Evolutionary conservation across 2,329 filamentous ascomycete genomes (phyloP).

Genomic region (Pseudocercospora pini-densiflorae): DNA sequence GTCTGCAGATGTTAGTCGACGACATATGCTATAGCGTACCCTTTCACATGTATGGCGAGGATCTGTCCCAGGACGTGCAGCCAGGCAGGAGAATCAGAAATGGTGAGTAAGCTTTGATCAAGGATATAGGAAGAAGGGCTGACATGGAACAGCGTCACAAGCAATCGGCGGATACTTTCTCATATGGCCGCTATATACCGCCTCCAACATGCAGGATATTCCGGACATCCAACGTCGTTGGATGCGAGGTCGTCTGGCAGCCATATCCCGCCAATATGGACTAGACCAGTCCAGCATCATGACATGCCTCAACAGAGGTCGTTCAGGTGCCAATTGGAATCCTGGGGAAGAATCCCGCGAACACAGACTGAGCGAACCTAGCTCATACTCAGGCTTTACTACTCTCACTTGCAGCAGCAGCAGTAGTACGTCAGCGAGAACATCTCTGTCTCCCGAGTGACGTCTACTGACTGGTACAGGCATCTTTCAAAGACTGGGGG

Average conservation of each 20-base stretch:
- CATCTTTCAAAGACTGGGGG: too few relatives aligned
- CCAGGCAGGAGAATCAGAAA: neutral
- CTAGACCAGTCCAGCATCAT: constrained; percentile 10
- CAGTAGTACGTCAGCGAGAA: neutral
- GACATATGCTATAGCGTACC: constrained; percentile 19
- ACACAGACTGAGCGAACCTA: neutral
- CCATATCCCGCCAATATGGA: constrained; percentile 13
- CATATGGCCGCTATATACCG: constrained; percentile 16
- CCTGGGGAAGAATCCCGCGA: neutral
- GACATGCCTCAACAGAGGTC: constrained; percentile 5
- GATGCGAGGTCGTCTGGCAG: constrained; percentile 9
- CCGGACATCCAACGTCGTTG: constrained; percentile 14
- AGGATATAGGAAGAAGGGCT: neutral
- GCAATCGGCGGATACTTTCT: constrained; percentile 13
- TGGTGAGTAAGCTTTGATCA: neutral
- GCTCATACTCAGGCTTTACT: neutral
- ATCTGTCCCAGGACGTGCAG: neutral
- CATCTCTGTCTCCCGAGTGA: neutral
- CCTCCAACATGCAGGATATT: constrained; percentile 13
- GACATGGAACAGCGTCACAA: neutral
- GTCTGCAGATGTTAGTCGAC: constrained; percentile 11
- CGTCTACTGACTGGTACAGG: neutral
- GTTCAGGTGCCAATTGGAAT: constrained; percentile 3
- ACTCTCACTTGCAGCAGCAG: neutral
- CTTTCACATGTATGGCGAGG: constrained; percentile 15